phyloP scores from a whole-genome alignment of 441 rosid genomes.

The Metrosideros polymorpha region DNA sequence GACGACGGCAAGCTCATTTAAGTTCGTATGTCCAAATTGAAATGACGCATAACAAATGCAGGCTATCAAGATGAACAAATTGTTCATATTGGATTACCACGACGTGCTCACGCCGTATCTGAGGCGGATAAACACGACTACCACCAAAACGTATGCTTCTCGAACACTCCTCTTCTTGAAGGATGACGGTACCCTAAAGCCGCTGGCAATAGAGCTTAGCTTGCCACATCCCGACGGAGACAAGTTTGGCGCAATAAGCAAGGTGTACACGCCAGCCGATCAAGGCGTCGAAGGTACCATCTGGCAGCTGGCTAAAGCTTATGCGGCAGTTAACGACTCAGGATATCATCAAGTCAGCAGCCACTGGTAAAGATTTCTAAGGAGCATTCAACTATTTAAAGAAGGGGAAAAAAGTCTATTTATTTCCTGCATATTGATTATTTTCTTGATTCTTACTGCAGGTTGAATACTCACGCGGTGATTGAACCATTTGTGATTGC shows the following conservation, averaged over 20 bases:
- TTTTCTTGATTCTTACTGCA: constrained; percentile 5
- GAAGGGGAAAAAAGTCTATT: not conserved
- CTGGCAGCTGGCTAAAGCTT: constrained; percentile 95
- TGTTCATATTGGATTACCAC: constrained; percentile 77
- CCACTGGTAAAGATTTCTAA: constrained; percentile 54
- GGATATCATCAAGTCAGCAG: constrained; percentile 78
- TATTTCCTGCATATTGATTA: not conserved
- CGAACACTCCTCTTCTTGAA: constrained; percentile 66
- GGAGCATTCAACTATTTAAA: not conserved
- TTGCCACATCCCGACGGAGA: constrained; percentile 61
- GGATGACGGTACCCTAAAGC: constrained; percentile 67
- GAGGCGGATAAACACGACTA: constrained; percentile 52
- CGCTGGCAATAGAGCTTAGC: constrained; percentile 79
- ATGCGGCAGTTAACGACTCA: constrained; percentile 67
- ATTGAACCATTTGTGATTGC: constrained; percentile 86
- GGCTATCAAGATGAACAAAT: constrained; percentile 48
- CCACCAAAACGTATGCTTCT: constrained; percentile 65
- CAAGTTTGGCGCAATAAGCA: constrained; percentile 46
- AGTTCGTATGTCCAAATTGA: not conserved
- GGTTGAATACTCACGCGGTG: constrained; percentile 75
- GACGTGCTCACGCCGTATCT: constrained; percentile 74
- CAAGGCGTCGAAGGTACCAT: constrained; percentile 44
- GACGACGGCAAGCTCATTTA: not conserved
- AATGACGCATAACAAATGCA: constrained; percentile 1
- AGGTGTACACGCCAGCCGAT: constrained; percentile 60